Percentiles rank a stretch among this genome's conserved stretches.
These are phyloP conservation scores for Beauveria varroae DNA, from an alignment of 2,329 filamentous ascomycete genomes.

Conservation along the genomic window DNA sequence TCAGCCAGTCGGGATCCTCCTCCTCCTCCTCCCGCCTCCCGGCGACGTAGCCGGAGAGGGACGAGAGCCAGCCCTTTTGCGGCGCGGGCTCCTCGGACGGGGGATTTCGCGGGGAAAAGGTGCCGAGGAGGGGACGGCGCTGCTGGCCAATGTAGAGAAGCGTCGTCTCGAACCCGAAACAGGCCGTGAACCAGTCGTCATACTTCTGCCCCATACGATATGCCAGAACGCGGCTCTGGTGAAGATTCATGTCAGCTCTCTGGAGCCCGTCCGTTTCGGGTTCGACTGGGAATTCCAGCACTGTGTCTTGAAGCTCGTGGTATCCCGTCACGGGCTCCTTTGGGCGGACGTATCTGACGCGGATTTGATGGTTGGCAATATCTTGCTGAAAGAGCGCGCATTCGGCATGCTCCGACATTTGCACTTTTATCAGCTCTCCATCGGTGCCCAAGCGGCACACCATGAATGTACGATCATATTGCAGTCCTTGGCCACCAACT, in stretches of 20 bases:
- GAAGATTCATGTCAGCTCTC: slow-evolving; percentile 47
- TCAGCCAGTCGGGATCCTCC: slow-evolving; percentile 42
- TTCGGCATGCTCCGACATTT: slow-evolving; percentile 48
- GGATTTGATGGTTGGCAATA: slow-evolving; percentile 33
- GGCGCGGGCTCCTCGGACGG: slow-evolving; percentile 14
- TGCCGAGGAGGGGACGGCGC: slow-evolving; percentile 54
- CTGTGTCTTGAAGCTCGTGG: slow-evolving; percentile 26
- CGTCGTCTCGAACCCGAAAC: slow-evolving; percentile 54
- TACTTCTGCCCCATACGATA: slow-evolving; percentile 56
- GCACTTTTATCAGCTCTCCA: slow-evolving; percentile 46
- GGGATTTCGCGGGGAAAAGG: slow-evolving; percentile 32
- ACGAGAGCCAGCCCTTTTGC: slow-evolving; percentile 28
- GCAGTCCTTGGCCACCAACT: slow-evolving; percentile 55
- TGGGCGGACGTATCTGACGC: slow-evolving; percentile 36
- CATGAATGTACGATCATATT: slow-evolving; percentile 64
- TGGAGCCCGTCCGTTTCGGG: slow-evolving; percentile 41
- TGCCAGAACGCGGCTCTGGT: slow-evolving; percentile 48
- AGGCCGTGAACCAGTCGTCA: slow-evolving; percentile 59
- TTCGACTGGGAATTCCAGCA: slow-evolving; percentile 48
- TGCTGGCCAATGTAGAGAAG: slow-evolving; percentile 60
- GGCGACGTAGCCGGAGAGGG: slow-evolving; percentile 26
- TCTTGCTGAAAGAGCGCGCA: slow-evolving; percentile 58
- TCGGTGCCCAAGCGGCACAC: slow-evolving; percentile 45
- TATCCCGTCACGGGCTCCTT: slow-evolving; percentile 31
- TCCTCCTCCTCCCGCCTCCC: background rate